Percentiles rank a stretch among this genome's conserved stretches.
phyloP scores from a whole-genome alignment of 2,329 filamentous ascomycete genomes.

The Fusarium subtropicale region DNA sequence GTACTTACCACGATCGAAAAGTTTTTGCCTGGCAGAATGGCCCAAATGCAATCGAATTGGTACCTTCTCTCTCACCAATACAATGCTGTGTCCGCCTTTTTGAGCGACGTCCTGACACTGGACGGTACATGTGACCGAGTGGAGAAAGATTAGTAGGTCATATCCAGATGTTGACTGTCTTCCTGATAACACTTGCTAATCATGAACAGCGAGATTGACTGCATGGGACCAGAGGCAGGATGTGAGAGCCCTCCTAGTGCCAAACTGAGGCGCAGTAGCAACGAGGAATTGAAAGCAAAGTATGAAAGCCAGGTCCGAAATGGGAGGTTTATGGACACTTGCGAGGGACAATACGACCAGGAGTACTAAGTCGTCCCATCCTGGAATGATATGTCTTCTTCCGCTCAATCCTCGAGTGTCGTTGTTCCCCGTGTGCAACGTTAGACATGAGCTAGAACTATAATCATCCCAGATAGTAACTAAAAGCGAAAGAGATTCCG shows the following conservation, averaged over 20 bases:
- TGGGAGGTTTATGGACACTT: not conserved
- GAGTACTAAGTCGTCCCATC: not conserved
- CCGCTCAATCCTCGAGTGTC: fast-evolving
- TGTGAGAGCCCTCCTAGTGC: not conserved
- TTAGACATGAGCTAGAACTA: not conserved
- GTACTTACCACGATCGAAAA: not conserved
- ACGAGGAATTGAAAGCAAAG: not conserved
- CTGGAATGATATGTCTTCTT: not conserved
- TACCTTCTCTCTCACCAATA: not conserved
- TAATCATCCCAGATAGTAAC: not conserved
- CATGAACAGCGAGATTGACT: not conserved
- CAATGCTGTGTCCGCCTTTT: not conserved
- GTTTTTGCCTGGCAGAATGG: not conserved
- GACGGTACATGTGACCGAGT: not conserved
- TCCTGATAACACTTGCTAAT: not conserved
- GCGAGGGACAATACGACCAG: not conserved
- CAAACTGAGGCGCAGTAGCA: not conserved
- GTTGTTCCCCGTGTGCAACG: not conserved
- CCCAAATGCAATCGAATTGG: not conserved
- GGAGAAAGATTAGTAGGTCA: not conserved
- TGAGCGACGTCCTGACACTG: not conserved
- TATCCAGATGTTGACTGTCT: not conserved
- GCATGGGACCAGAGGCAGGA: not conserved
- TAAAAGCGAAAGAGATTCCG: not conserved
- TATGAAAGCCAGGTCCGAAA: not conserved